Base-by-base conservation (phyloP, 2,329 filamentous ascomycete genomes). In the Fusarium longipes region DNA sequence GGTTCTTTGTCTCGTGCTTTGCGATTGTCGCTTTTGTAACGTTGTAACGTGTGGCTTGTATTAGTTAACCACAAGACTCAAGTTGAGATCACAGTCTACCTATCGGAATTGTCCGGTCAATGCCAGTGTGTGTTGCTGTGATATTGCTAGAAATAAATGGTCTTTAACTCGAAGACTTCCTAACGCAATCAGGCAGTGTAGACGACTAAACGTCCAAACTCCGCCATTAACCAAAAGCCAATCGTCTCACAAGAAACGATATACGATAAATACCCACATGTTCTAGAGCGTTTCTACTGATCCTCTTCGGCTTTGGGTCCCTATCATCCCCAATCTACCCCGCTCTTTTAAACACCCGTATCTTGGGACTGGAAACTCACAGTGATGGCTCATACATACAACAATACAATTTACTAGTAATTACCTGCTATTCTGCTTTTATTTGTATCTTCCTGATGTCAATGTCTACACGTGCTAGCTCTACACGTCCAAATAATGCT, bases 141-240 rank as follows among this genome's bases (percentile, higher is more conserved):
- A 18, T 22, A 24, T 27, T 7, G 10, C 9, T 44, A 33, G 35
- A 24, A 29, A 50, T 36, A 42, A 25, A 14, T 29, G 14, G 20
- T 22, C n/a, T 10, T 51, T 32, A 12, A 7, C 22, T 17, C 14
- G 20, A 35, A 39, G 27, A 30, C 22, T 52, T 42, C 17, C 55
- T 61, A 67, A 65, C 64, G 52, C 58, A 40, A 65, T 67, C 30
- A 22, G 57, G 63, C 24, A 59, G 39, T 43, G 33, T 67, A 67
- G n/a, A 67, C 63, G 64, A 67, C n/a, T 33, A 51, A 27, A 50
- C 22, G 20, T 27, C 8, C 35, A 49, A 49, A 58, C 44, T 63
- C 60, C 60, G 60, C 38, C 48, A 27, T 38, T 15, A 44, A 35
- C 9, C 30, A 39, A 56, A n/a, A 27, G 6, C 52, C 53, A 49